Conservation (phyloP, 1,139 yeast species). For the Scheffersomyces cryptocercus region DNA sequence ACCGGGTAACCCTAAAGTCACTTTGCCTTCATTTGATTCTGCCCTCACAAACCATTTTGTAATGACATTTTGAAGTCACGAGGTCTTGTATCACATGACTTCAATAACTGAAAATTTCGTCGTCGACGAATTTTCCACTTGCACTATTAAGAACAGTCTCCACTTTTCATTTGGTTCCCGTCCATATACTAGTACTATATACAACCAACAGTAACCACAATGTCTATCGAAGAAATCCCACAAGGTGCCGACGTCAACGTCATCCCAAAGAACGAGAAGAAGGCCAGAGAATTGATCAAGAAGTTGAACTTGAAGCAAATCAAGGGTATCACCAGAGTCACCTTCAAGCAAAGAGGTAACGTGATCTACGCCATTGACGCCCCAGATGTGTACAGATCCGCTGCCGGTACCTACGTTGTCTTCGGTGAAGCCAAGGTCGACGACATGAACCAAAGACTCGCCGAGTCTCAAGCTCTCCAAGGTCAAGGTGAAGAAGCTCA, state of each 20-base stretch:
- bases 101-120: no score
- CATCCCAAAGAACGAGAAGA: conserved; percentile 89
- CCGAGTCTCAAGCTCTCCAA: conserved; percentile 55
- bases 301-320: conserved; percentile 90
- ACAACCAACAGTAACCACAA: conserved; percentile 16
- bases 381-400: conserved; percentile 94
- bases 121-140: no score
- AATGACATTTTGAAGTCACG: no score
- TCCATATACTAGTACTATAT: no score
- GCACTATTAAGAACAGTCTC: no score
- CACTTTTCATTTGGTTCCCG: no score
- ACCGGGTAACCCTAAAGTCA: no score
- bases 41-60: no score
- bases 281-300: conserved; percentile 89
- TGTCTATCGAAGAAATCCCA: conserved; percentile 70
- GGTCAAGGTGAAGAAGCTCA: conserved; percentile 42
- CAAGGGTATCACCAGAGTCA: conserved; percentile 92
- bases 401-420: conserved; percentile 93
- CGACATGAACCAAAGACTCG: conserved; percentile 80
- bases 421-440: conserved; percentile 98
- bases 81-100: no score
- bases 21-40: no score
- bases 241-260: conserved; percentile 86
- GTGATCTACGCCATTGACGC: conserved; percentile 87
- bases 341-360: conserved; percentile 94